These are phyloP conservation scores for Ceratocystis colombiana DNA, from an alignment of 2,329 filamentous ascomycete species.

Conservation along the genomic window DNA sequence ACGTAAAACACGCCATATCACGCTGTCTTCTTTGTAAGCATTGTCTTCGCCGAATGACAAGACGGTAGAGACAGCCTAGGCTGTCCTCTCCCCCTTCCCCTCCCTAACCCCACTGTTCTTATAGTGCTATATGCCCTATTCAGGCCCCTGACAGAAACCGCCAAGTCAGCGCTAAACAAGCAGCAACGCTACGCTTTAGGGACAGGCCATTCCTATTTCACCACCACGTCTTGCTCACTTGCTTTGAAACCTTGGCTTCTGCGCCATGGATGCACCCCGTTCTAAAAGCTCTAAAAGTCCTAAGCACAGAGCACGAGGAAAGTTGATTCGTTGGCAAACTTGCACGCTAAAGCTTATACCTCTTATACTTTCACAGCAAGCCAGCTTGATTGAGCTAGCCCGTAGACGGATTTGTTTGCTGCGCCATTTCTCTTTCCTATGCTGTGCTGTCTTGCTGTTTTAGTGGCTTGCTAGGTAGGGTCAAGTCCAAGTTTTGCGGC, in stretches of 20 bases:
- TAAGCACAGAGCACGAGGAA: not conserved
- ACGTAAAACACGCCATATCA: no score
- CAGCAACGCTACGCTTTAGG: not conserved
- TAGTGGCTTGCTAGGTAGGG: no score
- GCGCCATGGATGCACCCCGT: not conserved
- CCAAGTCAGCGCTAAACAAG: not conserved
- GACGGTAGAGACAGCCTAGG: not conserved
- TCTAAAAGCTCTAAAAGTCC: not conserved
- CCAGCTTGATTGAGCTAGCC: not conserved
- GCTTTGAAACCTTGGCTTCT: conserved; percentile 7
- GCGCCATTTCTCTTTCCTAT: conserved; percentile 1
- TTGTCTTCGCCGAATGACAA: not conserved
- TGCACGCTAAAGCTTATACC: not conserved
- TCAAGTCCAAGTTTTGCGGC: no score
- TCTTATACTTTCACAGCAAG: not conserved
- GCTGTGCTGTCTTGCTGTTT: not conserved
- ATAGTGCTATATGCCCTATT: not conserved
- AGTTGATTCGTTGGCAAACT: not conserved
- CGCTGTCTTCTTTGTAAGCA: not conserved
- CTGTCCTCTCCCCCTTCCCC: not conserved
- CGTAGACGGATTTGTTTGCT: not conserved
- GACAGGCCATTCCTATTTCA: not conserved
- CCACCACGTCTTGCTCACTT: not conserved
- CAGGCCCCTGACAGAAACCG: not conserved
- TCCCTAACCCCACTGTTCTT: not conserved